Base-by-base conservation (phyloP, 176 grass and related monocot genomes). In the Aechmea fasciata region DNA sequence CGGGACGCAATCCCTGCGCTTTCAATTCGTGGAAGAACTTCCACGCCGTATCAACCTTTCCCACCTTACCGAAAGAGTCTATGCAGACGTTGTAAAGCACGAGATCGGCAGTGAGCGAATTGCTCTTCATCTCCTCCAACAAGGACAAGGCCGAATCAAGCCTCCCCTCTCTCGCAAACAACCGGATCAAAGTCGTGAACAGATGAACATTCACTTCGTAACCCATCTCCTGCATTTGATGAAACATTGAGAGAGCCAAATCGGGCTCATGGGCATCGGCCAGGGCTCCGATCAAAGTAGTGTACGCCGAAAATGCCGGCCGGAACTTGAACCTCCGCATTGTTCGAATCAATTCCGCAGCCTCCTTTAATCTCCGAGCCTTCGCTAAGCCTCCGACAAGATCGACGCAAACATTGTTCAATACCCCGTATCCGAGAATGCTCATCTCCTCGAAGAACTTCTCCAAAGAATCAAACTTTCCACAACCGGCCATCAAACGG, bases 21-120 rank as follows among this genome's bases (percentile, higher is more conserved):
- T 85, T 92, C 33, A 97, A 54, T 69, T 91, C 88, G 13, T 91
- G 85, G 63, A 96, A 96, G 65, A 96, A 96, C 70, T 96, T 96
- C 93, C 93, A 96, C 8, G 89, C 89, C 79, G 87, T 87, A 48
- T 96, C 93, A 49, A 96, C 73, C 67, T 90, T 96, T 65, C 86
- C 89, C 47, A 82, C 83, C 84, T 96, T 96, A 11, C 93, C 93
- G 20, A 96, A 96, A 70, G 81, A 92, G 70, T 92, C 86, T 13
- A 92, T 90, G 65, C 93, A 96, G 69, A 92, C 85, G 64, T 97
- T 97, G 72, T 90, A 97, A 63, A 97, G 2, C 7, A 90, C 82
- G 13, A 92, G 71, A 78, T 92, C 89, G 2, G 89, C 88, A 65
- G 87, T 76, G 0, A 97, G 69, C 63, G 86, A 97, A 63, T 81